These are phyloP conservation scores for Agarophyton chilense DNA, from an alignment of 23 red algal genomes.

Conservation along the genomic window DNA sequence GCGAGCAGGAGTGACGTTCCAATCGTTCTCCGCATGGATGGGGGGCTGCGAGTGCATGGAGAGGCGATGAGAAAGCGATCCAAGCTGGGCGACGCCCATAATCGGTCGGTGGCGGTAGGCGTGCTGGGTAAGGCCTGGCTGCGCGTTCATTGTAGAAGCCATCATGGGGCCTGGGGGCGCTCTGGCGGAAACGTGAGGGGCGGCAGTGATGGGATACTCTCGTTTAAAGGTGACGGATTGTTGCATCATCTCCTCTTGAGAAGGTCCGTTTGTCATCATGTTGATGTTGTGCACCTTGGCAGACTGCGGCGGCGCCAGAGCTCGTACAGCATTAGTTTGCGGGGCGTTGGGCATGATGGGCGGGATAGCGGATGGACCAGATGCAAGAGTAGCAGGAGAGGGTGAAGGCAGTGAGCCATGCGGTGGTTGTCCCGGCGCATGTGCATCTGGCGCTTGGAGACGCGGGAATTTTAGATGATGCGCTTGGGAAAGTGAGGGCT, in stretches of 20 bases:
- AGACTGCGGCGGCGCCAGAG: not conserved
- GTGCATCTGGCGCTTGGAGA: not conserved
- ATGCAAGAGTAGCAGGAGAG: not conserved
- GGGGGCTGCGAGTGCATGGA: conserved; percentile 30
- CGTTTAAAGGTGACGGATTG: not conserved
- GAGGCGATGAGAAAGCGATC: not conserved
- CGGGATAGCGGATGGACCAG: conserved; percentile 10
- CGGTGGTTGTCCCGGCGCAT: not conserved
- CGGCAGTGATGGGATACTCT: not conserved
- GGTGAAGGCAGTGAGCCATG: not conserved
- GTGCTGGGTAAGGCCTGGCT: not conserved
- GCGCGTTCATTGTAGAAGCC: not conserved
- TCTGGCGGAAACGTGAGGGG: not conserved
- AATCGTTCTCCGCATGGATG: conserved; percentile 45
- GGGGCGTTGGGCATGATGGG: conserved; percentile 23
- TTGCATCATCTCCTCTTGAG: conserved; percentile 22
- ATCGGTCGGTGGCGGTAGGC: not conserved
- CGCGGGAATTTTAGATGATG: conserved; percentile 33
- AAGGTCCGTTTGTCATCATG: conserved; percentile 21
- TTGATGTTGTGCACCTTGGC: conserved; percentile 30
- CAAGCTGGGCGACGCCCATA: conserved; percentile 18
- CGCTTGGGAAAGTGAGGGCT: not conserved
- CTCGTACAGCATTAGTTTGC: not conserved
- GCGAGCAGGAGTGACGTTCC: conserved; percentile 40
- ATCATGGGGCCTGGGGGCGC: not conserved